These are phyloP conservation scores for Crithidia sp. DNA, from an alignment of 208 protist species.

Conservation along the genomic window DNA sequence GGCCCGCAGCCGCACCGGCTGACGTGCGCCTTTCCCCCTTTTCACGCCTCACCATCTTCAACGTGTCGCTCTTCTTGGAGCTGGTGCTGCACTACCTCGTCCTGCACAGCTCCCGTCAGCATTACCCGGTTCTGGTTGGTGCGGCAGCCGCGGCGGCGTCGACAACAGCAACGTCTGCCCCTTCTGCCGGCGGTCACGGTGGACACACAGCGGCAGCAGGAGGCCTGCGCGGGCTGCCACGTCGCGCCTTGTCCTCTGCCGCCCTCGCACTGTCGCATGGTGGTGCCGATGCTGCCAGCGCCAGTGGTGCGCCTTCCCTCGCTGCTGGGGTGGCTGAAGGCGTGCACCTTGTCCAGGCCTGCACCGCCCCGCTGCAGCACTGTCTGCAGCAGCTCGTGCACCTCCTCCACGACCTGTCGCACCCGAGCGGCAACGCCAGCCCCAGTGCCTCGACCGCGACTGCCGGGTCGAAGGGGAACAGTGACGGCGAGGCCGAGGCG, in stretches of 20 bases:
- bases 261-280: background rate
- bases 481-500: slow-evolving; percentile 15
- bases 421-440: background rate
- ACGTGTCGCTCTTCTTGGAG: slow-evolving; percentile 31
- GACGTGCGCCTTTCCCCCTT: slow-evolving; percentile 37
- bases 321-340: background rate
- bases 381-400: slow-evolving; percentile 41
- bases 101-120: slow-evolving; percentile 31
- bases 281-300: background rate
- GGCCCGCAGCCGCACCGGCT: slow-evolving; percentile 7
- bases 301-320: background rate
- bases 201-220: background rate
- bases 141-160: background rate
- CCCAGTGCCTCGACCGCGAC: background rate
- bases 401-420: slow-evolving; percentile 32
- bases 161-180: background rate
- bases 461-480: background rate
- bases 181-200: background rate
- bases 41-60: slow-evolving; percentile 31
- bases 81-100: slow-evolving; percentile 35
- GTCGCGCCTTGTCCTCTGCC: slow-evolving; percentile 5
- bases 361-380: slow-evolving; percentile 33
- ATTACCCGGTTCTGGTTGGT: background rate
- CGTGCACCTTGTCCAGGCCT: slow-evolving; percentile 22
- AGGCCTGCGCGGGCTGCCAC: slow-evolving; percentile 1